Evolutionary conservation across 2,329 filamentous ascomycete species (phyloP).

Genomic region (Neophaeococcomyces mojaviensis): DNA sequence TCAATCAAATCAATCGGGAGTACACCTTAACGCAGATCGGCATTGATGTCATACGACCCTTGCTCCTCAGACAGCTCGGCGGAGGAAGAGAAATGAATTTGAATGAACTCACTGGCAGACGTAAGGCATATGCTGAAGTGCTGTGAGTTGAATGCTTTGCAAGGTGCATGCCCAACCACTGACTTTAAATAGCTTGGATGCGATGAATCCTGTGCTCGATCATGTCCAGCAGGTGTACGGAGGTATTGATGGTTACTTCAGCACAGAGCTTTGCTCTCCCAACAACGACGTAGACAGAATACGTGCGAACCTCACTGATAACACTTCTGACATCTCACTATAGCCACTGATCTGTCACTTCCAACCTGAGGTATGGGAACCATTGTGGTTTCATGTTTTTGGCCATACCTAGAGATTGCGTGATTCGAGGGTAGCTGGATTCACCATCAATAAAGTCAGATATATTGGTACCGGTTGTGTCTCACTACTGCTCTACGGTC

Average conservation of each 20-base stretch:
- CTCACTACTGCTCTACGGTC: too few species aligned
- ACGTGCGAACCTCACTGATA: too few species aligned
- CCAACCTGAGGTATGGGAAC: too few species aligned
- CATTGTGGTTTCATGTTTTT: too few species aligned
- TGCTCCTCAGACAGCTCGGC: not conserved
- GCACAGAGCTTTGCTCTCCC: conserved; percentile 50
- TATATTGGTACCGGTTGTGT: too few species aligned
- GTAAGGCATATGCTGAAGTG: not conserved
- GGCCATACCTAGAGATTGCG: too few species aligned
- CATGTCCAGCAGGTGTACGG: conserved; percentile 56
- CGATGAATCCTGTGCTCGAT: conserved; percentile 42
- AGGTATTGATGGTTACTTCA: conserved; percentile 57
- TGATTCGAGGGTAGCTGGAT: too few species aligned
- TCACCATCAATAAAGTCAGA: too few species aligned
- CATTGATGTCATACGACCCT: conserved; percentile 29
- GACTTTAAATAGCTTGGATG: not conserved
- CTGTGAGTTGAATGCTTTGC: not conserved
- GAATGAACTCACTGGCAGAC: not conserved
- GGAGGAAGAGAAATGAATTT: not conserved
- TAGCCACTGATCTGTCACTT: too few species aligned
- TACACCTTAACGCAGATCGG: conserved; percentile 60
- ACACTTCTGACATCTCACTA: too few species aligned
- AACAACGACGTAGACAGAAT: conserved; percentile 34
- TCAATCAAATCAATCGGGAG: conserved; percentile 53
- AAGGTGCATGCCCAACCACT: not conserved